These are phyloP conservation scores for Allantophomopsis lycopodina DNA, from an alignment of 2,329 filamentous ascomycete genomes.

Conservation along the genomic window DNA sequence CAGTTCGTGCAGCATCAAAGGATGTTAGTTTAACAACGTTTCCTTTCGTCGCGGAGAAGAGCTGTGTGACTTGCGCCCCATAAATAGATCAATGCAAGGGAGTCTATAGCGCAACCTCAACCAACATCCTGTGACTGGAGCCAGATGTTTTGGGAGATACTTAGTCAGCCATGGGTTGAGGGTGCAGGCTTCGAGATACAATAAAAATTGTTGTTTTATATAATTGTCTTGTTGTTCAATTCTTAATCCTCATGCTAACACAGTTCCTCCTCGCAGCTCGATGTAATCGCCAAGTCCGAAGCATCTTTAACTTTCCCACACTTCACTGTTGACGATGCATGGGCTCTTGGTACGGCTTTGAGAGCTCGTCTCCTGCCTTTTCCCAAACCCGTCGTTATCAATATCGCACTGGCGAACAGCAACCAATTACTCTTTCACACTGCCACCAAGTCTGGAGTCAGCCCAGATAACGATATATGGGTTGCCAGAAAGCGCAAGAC, in stretches of 20 bases:
- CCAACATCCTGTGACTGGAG: too few species aligned
- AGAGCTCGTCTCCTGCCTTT: constrained; percentile 46
- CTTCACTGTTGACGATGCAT: constrained; percentile 53
- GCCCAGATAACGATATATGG: constrained; percentile 61
- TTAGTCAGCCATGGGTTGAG: too few species aligned
- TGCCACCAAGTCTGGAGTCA: constrained; percentile 49
- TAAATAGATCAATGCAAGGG: too few species aligned
- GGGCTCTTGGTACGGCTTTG: constrained; percentile 49
- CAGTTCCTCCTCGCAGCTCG: constrained; percentile 10
- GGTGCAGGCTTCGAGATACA: too few species aligned
- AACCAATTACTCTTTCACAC: constrained; percentile 56
- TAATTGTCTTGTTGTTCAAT: too few species aligned
- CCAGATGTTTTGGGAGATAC: too few species aligned
- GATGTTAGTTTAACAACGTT: too few species aligned
- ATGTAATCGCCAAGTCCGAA: constrained; percentile 15
- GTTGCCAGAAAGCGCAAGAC: constrained; percentile 58
- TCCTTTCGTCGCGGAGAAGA: too few species aligned
- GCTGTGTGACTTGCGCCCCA: too few species aligned
- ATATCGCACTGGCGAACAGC: constrained; percentile 45
- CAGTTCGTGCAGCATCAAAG: too few species aligned
- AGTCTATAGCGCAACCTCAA: too few species aligned
- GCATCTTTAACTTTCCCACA: constrained; percentile 15
- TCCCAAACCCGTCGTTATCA: constrained; percentile 42
- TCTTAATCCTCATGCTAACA: background rate
- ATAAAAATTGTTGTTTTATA: too few species aligned